These are phyloP conservation scores for Gossypium rotundifolium DNA, from an alignment of 345 rosid species.

Conservation along the genomic window DNA sequence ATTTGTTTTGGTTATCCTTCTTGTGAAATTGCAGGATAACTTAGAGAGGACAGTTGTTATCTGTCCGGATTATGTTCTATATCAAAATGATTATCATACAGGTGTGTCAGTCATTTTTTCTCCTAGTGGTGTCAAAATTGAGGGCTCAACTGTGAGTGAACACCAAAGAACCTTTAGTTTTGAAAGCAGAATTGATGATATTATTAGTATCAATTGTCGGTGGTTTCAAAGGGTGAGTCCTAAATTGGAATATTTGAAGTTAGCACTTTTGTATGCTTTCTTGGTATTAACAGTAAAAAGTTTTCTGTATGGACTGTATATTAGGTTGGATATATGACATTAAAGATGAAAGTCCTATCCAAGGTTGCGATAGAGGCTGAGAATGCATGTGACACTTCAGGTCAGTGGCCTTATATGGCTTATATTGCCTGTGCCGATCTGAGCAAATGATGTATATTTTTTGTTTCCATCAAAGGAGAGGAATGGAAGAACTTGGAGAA, in stretches of 20 bases:
- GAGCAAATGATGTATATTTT: constrained; percentile 5
- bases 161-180: constrained; percentile 33
- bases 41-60: constrained; percentile 32
- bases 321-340: constrained; percentile 52
- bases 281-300: constrained; percentile 6
- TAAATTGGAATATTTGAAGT: background rate
- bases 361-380: constrained; percentile 36
- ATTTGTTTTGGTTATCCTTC: constrained; percentile 13
- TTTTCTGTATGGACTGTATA: constrained; percentile 18
- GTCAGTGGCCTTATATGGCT: constrained; percentile 25
- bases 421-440: constrained; percentile 4
- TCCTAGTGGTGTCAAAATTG: constrained; percentile 40
- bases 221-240: constrained; percentile 63
- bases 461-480: background rate
- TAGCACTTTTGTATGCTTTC: background rate
- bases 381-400: constrained; percentile 34
- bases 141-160: constrained; percentile 30
- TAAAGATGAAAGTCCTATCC: constrained; percentile 45
- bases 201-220: constrained; percentile 49
- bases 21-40: constrained; percentile 47
- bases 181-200: constrained; percentile 67
- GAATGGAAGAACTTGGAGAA: constrained; percentile 1
- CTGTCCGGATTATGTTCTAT: constrained; percentile 54
- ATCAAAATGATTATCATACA: constrained; percentile 34
- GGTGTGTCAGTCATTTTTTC: constrained; percentile 56